Evolutionary conservation across 1,139 yeast species (phyloP), one percentile per base, ranked within the genome.

Genomic region (Candida labiduridarum): DNA sequence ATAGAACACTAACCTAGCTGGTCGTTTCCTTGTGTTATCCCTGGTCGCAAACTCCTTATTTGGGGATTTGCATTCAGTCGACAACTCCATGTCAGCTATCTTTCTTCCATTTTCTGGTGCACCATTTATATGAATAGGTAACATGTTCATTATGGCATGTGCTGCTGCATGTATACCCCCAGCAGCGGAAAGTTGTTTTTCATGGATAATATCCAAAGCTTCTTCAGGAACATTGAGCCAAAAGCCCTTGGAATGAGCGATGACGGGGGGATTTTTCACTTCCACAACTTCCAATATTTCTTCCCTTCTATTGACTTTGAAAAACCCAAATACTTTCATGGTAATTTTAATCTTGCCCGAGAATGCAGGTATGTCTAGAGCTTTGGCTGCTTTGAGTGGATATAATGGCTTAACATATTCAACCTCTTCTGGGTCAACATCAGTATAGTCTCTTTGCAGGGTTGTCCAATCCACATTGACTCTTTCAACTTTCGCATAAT

Each of bases 111-210:
- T 44, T 3, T 43, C 40, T 14, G 50, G 77, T 8, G 81, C 81
- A 2, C 78, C 76, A 51, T 67, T 66, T 5, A 76, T 70, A 54
- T 82, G 82, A 4, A 79, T 59, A 0, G 97, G 96, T 25, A 91
- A 65, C 55, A 88, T 77, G 46, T 87, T 87, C 80, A 90, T 85
- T 1, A 92, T 71, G 0, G 90, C 90, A 71, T 94, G 99, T 58
- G 91, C 95, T 0, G 97, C 96, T 5, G 96, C 97, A 69, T 95
- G 99, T n/a, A 94, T 89, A 0, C 95, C 96, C 2, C 90, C 99
- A 0, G 98, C 94, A 1, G 85, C 70, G 41, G 83, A 87, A 41
- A 94, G 69, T 2, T 72, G 61, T 56, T 90, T 89, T 1, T 65
- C 67, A 3, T 74, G 70, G 27, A 92, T 73, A 1, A 84, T 55